Evolutionary conservation across 176 grass and related monocot species (phyloP), one percentile per base, ranked within the genome.

Genomic region (Carex kokanica): DNA sequence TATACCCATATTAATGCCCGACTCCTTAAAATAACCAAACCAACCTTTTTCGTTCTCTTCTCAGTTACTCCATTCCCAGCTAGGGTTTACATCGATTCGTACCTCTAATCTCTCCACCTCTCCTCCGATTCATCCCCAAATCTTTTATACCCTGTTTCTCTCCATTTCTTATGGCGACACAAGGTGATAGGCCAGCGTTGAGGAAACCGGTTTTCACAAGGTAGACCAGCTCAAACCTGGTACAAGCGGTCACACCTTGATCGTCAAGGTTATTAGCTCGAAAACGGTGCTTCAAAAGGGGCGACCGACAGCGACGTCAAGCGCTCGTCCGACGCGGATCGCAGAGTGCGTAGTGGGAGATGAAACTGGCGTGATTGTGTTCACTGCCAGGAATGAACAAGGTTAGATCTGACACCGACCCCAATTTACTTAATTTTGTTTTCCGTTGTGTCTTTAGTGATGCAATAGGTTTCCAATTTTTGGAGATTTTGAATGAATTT

Each of bases 301-400:
- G 83, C 86, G 88, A 84, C 8, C 79, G 78, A 56, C 86, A 1
- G 79, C 79, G 16, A 21, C 92, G 17, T 80, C 93, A 18, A 65
- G 64, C 56, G 84, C 89, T 73, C 88, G 94, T 18, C 71, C 78
- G 2, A 90, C 88, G 17, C 91, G 91, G 47, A 94, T 94, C 84
- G 90, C 91, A 8, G 94, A 97, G 86, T 97, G 94, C 86, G 55
- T 97, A 80, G 86, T 97, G 60, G 94, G 94, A 24, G 94, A 97
- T 63, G 94, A 97, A 56, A 97, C 91, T 41, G 94, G 89, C 8
- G 79, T 81, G 73, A 87, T 94, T 85, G 86, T 97, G 47, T 97
- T 97, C 86, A 94, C 94, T 45, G 94, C 94, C 36, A 86, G 94
- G 68, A 97, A 97, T 54, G 94, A 97, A 21, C 94, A 97, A 91